A percentile compares a stretch with the other conserved stretches of the same genome.
Evolutionary conservation across 805 yeast species (phyloP).

Genomic region (Debaryomyces maramus): DNA sequence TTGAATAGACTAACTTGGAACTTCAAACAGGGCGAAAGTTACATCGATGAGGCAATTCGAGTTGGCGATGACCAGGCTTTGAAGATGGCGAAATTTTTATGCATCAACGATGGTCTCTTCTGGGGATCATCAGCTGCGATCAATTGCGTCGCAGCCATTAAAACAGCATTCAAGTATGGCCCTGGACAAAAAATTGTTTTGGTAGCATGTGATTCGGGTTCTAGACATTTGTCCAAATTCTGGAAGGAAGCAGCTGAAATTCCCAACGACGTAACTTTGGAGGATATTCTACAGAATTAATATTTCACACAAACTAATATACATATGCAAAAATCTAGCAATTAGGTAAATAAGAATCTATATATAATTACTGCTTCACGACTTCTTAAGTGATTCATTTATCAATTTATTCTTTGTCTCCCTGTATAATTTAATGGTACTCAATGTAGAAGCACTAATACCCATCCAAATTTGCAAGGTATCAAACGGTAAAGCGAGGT

Average conservation of each 20-base stretch:
- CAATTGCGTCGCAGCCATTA: constrained; percentile 85
- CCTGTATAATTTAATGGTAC: constrained; percentile 39
- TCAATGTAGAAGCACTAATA: constrained; percentile 38
- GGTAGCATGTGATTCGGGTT: constrained; percentile 89
- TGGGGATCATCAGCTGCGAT: constrained; percentile 93
- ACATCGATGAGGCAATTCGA: constrained; percentile 74
- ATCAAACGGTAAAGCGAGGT: constrained; percentile 33
- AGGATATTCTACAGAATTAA: constrained; percentile 27
- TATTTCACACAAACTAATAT: too few relatives aligned
- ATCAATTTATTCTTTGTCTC: constrained; percentile 28
- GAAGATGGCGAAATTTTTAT: constrained; percentile 82
- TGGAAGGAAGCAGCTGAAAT: constrained; percentile 69
- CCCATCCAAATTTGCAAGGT: constrained; percentile 50
- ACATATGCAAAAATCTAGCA: too few relatives aligned
- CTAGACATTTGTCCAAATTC: constrained; percentile 86
- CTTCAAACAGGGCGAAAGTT: constrained; percentile 66
- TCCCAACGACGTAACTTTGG: constrained; percentile 35
- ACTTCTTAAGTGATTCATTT: too few relatives aligned
- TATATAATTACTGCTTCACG: too few relatives aligned
- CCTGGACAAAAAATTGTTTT: constrained; percentile 74
- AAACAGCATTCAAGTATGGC: constrained; percentile 45
- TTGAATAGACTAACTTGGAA: constrained; percentile 83
- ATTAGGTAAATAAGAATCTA: too few relatives aligned
- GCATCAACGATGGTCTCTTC: constrained; percentile 83
- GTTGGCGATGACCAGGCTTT: constrained; percentile 81